phyloP scores from a whole-genome alignment of 176 grass and related monocot species.

The Cenchrus fungigraminus region DNA sequence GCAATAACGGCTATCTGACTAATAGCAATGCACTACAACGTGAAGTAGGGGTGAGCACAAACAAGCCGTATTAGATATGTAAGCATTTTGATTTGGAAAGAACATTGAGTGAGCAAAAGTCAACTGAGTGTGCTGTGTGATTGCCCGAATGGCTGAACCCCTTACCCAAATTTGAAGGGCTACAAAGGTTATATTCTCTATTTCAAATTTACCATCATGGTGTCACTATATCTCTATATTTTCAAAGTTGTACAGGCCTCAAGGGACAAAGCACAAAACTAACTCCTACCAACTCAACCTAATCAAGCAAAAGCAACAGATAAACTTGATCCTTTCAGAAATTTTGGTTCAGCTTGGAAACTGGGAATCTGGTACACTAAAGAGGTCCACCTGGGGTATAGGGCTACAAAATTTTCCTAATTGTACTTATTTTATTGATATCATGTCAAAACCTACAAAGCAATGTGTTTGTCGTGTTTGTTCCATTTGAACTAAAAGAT shows the following conservation, averaged over 20 bases:
- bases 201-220: neutral
- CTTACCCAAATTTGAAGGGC: neutral
- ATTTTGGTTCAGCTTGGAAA: neutral
- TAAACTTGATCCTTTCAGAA: neutral
- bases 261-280: neutral
- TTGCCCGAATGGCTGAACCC: neutral
- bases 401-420: neutral
- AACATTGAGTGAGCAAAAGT: neutral
- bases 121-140: neutral
- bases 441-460: neutral
- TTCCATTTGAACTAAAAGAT: neutral
- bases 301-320: neutral
- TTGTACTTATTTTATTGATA: neutral
- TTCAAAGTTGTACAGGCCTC: neutral
- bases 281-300: neutral
- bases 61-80: neutral
- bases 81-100: neutral
- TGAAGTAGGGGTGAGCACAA: neutral
- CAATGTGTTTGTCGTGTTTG: neutral
- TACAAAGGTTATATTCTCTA: neutral
- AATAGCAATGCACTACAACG: neutral
- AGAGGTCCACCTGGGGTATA: neutral
- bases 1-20: conserved; percentile 2
- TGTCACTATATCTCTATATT: neutral
- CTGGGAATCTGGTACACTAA: neutral